Base-by-base conservation (phyloP, 2,329 filamentous ascomycete species). In the Endocalyx cinctus region DNA sequence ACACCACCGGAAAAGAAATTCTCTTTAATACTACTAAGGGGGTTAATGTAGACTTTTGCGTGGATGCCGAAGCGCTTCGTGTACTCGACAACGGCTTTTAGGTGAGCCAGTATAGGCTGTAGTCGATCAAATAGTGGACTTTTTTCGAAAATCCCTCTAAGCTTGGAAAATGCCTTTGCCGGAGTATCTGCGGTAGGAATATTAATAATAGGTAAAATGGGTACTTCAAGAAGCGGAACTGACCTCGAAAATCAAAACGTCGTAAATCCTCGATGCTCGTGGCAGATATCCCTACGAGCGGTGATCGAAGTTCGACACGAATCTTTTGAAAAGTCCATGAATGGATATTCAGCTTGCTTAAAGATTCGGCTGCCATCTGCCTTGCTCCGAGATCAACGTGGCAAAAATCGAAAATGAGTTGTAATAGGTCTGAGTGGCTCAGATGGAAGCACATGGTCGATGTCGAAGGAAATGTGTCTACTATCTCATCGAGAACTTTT, bases 401-500 rank as follows among this genome's bases (percentile, higher is more conserved):
- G 53, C 89, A 97, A 50, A 84, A 85, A 34, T 94, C 87, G 57
- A 97, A 86, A n/a, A 97, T 84, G 14, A 87, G 70, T 34, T 90
- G 82, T 10, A 98, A 65, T 4, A 98, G 69, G 55, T 88, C 82
- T 0, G 87, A 87, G 55, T 98, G 92, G 30, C 92, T 92, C 22
- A 98, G 60, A 45, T 95, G 82, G 47, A 96, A 94, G 52, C 85
- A 94, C 78, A 96, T 87, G 1, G 77, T 71, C 8, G 77, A 72
- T 10, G 94, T 67, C 3, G 82, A 79, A 0, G 89, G 89, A 43
- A 97, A 89, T 5, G 82, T 75, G 30, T 80, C 72, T 12, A 94
- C 74, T 25, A 96, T 84, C 55, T 98, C 92, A 54, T 98, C 92
- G 15, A 97, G 66, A 3, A 97, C 89, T 50, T 96, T 97, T 47